Evolutionary conservation across 1,284 basidiomycete species (phyloP).

Genomic region (Stygiomarasmius scandens): DNA sequence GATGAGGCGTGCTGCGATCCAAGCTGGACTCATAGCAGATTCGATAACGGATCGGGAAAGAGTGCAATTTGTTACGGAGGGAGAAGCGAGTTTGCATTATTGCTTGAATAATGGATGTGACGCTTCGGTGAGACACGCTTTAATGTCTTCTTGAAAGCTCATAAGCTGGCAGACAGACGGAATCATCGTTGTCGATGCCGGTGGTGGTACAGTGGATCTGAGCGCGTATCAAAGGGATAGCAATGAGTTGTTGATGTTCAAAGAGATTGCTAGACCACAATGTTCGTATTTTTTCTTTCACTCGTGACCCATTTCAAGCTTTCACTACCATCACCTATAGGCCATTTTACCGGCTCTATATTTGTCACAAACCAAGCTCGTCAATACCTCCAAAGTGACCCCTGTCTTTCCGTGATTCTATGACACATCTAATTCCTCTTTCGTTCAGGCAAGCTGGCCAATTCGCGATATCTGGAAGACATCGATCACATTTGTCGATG

Average conservation of each 20-base stretch:
- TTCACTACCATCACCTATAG: too few species aligned
- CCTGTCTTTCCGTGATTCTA: background rate
- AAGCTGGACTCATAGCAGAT: too few species aligned
- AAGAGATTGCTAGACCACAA: slow-evolving; percentile 43
- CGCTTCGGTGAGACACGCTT: background rate
- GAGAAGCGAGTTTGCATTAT: too few species aligned
- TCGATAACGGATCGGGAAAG: slow-evolving; percentile 31
- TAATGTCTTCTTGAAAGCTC: background rate
- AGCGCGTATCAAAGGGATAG: slow-evolving; percentile 18
- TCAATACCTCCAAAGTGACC: slow-evolving; percentile 33
- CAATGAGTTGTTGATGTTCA: slow-evolving; percentile 30
- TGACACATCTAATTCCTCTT: too few species aligned
- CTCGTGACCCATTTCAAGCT: slow-evolving; percentile 14
- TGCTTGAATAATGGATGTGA: slow-evolving; percentile 36
- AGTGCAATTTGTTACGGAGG: slow-evolving; percentile 52
- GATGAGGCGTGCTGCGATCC: too few species aligned
- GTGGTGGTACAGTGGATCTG: slow-evolving; percentile 49
- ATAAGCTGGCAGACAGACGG: slow-evolving; percentile 27
- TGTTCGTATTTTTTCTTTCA: slow-evolving; percentile 31
- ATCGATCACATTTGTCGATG: slow-evolving; percentile 39
- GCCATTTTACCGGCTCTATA: slow-evolving; percentile 35
- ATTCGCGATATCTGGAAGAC: slow-evolving; percentile 31
- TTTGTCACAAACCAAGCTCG: slow-evolving; percentile 32
- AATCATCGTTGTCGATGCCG: slow-evolving; percentile 50
- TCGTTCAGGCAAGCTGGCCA: slow-evolving; percentile 32